Evolutionary conservation across 2,329 filamentous ascomycete genomes (phyloP).

Genomic region (Pseudogymnoascus sp.): DNA sequence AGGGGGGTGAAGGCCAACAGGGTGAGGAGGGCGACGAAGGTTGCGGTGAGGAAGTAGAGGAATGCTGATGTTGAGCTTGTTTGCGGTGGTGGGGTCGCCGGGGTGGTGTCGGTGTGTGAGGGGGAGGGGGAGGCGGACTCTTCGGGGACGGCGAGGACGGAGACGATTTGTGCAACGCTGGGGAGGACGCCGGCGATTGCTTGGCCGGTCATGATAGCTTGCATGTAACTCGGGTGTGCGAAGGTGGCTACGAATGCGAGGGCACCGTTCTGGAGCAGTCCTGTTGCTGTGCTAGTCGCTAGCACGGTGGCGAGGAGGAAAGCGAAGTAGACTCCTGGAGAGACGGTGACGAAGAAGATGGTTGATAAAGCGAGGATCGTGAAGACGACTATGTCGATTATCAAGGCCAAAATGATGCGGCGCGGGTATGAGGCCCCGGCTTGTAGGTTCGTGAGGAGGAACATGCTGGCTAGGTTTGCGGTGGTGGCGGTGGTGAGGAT

Average conservation of each 20-base stretch:
- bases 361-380: constrained; percentile 74
- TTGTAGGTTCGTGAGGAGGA: constrained; percentile 73
- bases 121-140: constrained; percentile 13
- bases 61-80: constrained; percentile 65
- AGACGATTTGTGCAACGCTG: constrained; percentile 75
- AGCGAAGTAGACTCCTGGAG: constrained; percentile 60
- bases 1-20: constrained; percentile 69
- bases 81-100: constrained; percentile 26
- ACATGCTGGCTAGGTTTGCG: constrained; percentile 68
- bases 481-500: constrained; percentile 81
- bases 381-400: constrained; percentile 72
- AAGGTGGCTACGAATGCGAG: constrained; percentile 89
- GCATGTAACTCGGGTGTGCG: constrained; percentile 78
- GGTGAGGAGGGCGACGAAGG: constrained; percentile 60
- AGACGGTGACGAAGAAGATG: constrained; percentile 50
- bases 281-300: constrained; percentile 68
- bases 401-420: constrained; percentile 69
- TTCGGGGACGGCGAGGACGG: constrained; percentile 58
- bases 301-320: constrained; percentile 81
- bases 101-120: constrained; percentile 15
- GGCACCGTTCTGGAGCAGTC: constrained; percentile 84
- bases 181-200: constrained; percentile 86
- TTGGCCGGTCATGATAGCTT: constrained; percentile 93
- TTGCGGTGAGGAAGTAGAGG: constrained; percentile 84
- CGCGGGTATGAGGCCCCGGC: constrained; percentile 76